A percentile compares a stretch with the other conserved stretches of the same genome.
phyloP scores from a whole-genome alignment of 2,329 filamentous ascomycete genomes.

The Claviceps pusilla region DNA sequence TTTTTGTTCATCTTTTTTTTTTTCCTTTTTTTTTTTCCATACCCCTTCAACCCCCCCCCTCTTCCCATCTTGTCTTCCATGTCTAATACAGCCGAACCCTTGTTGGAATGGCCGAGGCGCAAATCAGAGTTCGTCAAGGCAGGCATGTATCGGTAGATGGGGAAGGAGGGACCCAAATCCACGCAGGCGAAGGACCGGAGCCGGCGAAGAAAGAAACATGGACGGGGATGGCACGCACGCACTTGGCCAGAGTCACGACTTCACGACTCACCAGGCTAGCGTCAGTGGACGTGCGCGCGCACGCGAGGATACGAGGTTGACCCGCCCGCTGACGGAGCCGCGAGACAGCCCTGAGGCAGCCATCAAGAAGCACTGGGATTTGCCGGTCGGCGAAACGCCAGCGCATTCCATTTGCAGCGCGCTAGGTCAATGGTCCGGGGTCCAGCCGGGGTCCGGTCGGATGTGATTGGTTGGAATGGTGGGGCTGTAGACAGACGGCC shows the following conservation, averaged over 20 bases:
- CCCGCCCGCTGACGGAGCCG: neutral
- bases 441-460: no score
- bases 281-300: no score
- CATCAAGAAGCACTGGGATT: neutral
- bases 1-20: neutral
- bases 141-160: neutral
- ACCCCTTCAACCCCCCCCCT: no score
- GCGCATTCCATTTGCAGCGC: constrained; percentile 6
- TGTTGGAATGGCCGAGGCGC: neutral
- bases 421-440: neutral
- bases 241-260: no score
- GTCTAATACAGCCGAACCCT: neutral
- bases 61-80: neutral
- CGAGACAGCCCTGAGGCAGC: neutral
- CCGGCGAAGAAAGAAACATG: no score
- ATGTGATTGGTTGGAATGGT: no score
- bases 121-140: neutral
- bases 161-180: neutral
- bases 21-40: no score
- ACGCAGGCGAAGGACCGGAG: neutral
- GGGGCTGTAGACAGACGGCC: no score
- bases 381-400: constrained; percentile 2
- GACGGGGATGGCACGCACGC: no score
- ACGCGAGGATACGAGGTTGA: neutral
- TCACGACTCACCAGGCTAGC: no score